Evolutionary conservation across 768 basidiomycete species (phyloP).

Genomic region (Dacryopinax spathularia): DNA sequence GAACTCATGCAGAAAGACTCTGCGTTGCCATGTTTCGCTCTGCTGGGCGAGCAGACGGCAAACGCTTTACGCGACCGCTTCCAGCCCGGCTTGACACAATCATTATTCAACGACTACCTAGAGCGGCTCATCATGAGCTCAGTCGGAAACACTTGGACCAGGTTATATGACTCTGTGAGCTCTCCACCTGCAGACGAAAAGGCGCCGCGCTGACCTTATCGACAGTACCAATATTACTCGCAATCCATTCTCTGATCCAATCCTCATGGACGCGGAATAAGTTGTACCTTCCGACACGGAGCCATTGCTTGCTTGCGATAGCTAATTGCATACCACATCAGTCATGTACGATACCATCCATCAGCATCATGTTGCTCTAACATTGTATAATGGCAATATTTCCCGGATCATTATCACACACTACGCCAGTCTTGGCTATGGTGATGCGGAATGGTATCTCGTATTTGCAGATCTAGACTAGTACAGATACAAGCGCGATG

Average conservation of each 20-base stretch:
- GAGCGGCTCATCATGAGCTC: constrained; percentile 82
- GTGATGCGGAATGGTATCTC: not conserved
- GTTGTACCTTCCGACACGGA: not conserved
- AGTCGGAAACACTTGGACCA: constrained; percentile 84
- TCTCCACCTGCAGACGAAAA: not conserved
- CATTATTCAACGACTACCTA: constrained; percentile 68
- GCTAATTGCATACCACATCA: not conserved
- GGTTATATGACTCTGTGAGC: constrained; percentile 85
- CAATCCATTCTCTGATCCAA: constrained; percentile 62
- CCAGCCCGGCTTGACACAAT: constrained; percentile 77
- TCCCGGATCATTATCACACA: not conserved
- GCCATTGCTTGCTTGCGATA: not conserved
- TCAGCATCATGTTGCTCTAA: not conserved
- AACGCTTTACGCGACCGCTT: constrained; percentile 81
- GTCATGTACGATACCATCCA: not conserved
- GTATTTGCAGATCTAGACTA: not conserved
- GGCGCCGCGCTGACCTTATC: not conserved
- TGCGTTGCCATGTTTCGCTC: constrained; percentile 74
- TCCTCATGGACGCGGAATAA: not conserved
- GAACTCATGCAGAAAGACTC: constrained; percentile 99
- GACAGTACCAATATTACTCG: constrained; percentile 84
- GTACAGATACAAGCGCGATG: not conserved
- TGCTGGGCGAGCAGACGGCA: constrained; percentile 84
- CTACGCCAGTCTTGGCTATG: too few species aligned
- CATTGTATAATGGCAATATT: not conserved